Conservation (phyloP, 495 filamentous ascomycete species). For the Penicillium diatomitis region DNA sequence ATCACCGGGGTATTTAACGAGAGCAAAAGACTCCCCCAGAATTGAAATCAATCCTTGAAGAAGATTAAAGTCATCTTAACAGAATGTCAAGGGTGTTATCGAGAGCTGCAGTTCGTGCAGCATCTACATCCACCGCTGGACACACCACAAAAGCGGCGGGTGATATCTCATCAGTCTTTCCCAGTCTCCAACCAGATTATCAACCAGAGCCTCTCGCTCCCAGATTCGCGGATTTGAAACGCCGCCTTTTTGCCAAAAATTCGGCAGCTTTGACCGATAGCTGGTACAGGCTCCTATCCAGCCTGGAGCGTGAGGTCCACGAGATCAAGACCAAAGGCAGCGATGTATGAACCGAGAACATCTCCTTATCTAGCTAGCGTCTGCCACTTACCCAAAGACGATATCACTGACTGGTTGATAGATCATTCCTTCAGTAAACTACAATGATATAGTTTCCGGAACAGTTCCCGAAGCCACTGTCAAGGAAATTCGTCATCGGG, state of each 20-base stretch:
- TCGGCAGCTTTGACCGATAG: constrained; percentile 52
- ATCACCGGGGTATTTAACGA: constrained; percentile 2
- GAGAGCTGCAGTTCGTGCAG: constrained; percentile 24
- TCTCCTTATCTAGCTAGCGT: background rate
- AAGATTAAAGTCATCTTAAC: background rate
- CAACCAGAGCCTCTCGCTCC: constrained; percentile 54
- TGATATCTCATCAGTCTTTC: constrained; percentile 79
- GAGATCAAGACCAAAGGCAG: constrained; percentile 41
- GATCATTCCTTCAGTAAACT: constrained; percentile 54
- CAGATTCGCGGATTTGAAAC: constrained; percentile 72
- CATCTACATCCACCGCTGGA: constrained; percentile 24
- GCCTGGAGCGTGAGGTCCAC: constrained; percentile 40
- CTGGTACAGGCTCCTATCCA: constrained; percentile 63
- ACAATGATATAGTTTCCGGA: constrained; percentile 39
- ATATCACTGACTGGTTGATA: constrained; percentile 10
- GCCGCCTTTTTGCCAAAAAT: constrained; percentile 49
- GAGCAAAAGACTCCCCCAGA: background rate
- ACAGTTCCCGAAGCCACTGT: constrained; percentile 35
- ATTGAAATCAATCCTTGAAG: too few species aligned
- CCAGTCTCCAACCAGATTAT: constrained; percentile 60
- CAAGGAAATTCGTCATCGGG: constrained; percentile 51
- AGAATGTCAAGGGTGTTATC: constrained; percentile 26
- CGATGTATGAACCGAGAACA: constrained; percentile 25
- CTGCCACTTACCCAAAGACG: background rate
- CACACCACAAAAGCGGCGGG: constrained; percentile 45